Base-by-base conservation (phyloP, 1,139 yeast genomes). In the Magnusiomyces suaveolens region DNA sequence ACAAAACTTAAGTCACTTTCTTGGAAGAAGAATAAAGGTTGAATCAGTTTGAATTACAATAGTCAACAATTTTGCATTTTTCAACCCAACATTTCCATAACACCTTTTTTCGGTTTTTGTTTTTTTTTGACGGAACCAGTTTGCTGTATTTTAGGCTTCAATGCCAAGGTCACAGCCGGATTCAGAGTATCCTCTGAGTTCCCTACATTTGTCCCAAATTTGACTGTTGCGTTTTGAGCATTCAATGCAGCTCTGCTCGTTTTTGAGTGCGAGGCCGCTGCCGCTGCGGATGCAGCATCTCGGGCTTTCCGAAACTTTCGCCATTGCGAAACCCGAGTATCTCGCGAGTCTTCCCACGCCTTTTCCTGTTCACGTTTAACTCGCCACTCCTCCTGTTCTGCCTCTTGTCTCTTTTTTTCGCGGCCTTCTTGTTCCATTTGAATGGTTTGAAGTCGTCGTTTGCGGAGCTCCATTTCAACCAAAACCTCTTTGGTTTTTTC, bases 341-440 rank as follows among this genome's bases (percentile, higher is more conserved):
- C 88, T 53, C 88, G 60, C 20, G 75, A 75, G 54, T 78, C 80
- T 62, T 83, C 89, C 90, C 90, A 84, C 36, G 73, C 72, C 54
- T 74, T 67, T 48, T 78, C 79, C 58, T 72, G 60, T 56, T 75
- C 71, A 51, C 70, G 68, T 58, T 74, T 72, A 46, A 67, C 60
- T 51, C 73, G 71, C 53, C 74, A 63, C 59, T 76, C 76, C 62
- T 70, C 66, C 60, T 66, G 56, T 65, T 73, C 61, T 66, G 72
- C 63, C 63, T 75, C 69, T 41, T 60, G 57, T 56, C 71, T 69
- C 48, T 72, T 66, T 55, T 72, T 70, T 55, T 69, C 64, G 32
- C 74, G 70, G 49, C 69, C 68, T 62, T 75, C 68, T 59, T 70
- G 69, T 74, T 81, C 71, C 69, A 72, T 69, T 54, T 72, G 69